Evolutionary conservation across 106 monocot genomes (phyloP).

Genomic region (Acorus calamus): DNA sequence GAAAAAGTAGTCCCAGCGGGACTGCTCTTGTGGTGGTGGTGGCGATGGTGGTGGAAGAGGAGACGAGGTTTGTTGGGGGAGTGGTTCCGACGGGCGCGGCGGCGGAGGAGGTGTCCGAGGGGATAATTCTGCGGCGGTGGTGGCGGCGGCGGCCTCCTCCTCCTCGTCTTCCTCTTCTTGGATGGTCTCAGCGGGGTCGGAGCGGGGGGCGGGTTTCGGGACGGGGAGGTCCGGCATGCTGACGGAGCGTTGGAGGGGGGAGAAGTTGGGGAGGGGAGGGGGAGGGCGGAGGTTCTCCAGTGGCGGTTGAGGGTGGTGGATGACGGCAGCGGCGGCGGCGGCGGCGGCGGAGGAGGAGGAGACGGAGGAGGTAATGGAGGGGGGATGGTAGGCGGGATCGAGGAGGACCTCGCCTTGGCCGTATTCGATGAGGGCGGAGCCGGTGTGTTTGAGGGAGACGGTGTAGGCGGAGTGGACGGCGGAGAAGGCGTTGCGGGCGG

Average conservation of each 20-base stretch:
- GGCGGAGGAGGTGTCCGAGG: conserved; percentile 7
- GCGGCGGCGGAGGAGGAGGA: not conserved
- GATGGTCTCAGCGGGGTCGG: conserved; percentile 19
- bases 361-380: conserved; percentile 8
- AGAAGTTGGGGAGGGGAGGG: conserved; percentile 30
- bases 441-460: conserved; percentile 55
- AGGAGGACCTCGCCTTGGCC: conserved; percentile 38
- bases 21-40: too few species aligned
- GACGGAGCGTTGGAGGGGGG: conserved; percentile 50
- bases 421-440: conserved; percentile 70
- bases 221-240: conserved; percentile 67
- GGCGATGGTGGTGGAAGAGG: too few species aligned
- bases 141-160: conserved; percentile 12
- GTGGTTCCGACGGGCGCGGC: conserved; percentile 3
- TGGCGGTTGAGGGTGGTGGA: conserved; percentile 46
- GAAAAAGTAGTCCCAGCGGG: conserved; percentile 42
- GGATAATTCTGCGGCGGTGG: conserved; percentile 4
- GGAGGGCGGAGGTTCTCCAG: conserved; percentile 20
- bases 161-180: conserved; percentile 52
- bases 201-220: conserved; percentile 7
- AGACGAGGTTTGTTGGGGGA: not conserved
- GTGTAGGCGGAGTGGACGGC: conserved; percentile 76
- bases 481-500: conserved; percentile 82
- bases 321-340: conserved; percentile 21
- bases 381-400: conserved; percentile 1